phyloP scores from a whole-genome alignment of 2,329 filamentous ascomycete species.

The Coniochaeta prunicola region DNA sequence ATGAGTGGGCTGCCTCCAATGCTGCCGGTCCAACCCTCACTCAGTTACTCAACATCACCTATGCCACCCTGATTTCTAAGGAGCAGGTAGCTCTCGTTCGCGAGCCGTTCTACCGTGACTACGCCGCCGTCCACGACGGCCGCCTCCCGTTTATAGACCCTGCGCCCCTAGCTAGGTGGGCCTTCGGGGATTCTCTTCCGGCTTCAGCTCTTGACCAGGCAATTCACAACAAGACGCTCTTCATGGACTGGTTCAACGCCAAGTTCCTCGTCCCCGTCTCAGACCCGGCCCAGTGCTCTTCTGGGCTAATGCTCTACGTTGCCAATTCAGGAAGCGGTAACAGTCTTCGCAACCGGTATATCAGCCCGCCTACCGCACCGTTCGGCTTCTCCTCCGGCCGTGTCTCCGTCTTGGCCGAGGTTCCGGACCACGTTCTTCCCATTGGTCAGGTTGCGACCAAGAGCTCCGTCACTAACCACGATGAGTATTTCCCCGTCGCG shows the following conservation, averaged over 20 bases:
- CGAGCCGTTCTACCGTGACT: slow-evolving; percentile 30
- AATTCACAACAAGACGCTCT: slow-evolving; percentile 40
- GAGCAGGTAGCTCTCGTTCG: slow-evolving; percentile 27
- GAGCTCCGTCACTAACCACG: slow-evolving; percentile 34
- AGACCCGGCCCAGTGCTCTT: slow-evolving; percentile 34
- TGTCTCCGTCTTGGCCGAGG: slow-evolving; percentile 25
- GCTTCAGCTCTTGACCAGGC: slow-evolving; percentile 25
- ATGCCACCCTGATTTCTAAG: slow-evolving; percentile 27
- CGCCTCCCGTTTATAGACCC: slow-evolving; percentile 29
- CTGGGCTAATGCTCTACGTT: slow-evolving; percentile 40
- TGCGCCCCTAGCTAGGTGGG: slow-evolving; percentile 26
- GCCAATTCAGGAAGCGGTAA: slow-evolving; percentile 16
- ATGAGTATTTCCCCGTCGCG: slow-evolving; percentile 47
- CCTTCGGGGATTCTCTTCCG: slow-evolving; percentile 22
- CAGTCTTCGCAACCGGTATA: slow-evolving; percentile 25
- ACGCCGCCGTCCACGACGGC: slow-evolving; percentile 25
- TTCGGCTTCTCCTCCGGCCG: slow-evolving; percentile 34
- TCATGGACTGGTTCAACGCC: slow-evolving; percentile 36
- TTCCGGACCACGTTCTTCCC: slow-evolving; percentile 33
- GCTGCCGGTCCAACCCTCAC: slow-evolving; percentile 10
- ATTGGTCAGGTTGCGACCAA: slow-evolving; percentile 28
- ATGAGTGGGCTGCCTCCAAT: slow-evolving; percentile 17
- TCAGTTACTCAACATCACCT: slow-evolving; percentile 23
- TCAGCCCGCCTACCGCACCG: slow-evolving; percentile 33
- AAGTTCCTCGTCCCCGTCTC: slow-evolving; percentile 32